Conservation (phyloP, 2,329 filamentous ascomycete species). For the Coniochaeta ligniaria region DNA sequence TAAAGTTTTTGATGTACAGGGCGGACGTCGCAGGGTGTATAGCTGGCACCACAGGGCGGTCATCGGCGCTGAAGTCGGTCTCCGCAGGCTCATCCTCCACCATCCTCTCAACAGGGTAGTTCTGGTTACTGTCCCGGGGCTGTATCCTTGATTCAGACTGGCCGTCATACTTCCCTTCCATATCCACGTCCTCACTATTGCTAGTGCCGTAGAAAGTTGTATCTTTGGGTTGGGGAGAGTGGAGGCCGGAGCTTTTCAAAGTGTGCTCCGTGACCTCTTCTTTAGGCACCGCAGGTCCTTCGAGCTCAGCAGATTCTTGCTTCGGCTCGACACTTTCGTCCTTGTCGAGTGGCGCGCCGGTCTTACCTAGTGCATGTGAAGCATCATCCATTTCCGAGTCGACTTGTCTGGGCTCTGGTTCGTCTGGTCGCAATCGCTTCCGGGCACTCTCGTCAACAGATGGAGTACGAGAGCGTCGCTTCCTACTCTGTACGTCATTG, state of each 20-base stretch:
- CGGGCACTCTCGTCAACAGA: conserved; percentile 11
- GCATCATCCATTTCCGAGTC: conserved; percentile 16
- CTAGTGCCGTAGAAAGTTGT: background rate
- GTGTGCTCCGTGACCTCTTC: background rate
- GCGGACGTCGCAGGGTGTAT: conserved; percentile 67
- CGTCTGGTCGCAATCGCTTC: conserved; percentile 12
- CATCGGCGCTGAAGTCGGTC: conserved; percentile 18
- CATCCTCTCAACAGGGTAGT: conserved; percentile 9
- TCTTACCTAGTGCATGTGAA: background rate
- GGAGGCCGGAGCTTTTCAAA: background rate
- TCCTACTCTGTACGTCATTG: conserved; percentile 13
- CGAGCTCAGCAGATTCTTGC: background rate
- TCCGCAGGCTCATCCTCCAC: conserved; percentile 9
- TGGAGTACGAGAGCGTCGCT: conserved; percentile 17
- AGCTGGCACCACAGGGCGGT: conserved; percentile 38
- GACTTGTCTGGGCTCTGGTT: conserved; percentile 6
- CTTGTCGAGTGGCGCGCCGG: background rate
- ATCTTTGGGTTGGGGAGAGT: background rate
- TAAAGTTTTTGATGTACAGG: conserved; percentile 84
- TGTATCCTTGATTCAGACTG: background rate
- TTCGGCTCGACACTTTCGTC: background rate
- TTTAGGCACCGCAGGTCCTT: background rate
- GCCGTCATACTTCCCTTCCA: background rate
- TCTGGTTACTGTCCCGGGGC: conserved; percentile 5
- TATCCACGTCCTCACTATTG: background rate